Conservation (phyloP, 257 asterid species). For the Solanum appendiculatum region DNA sequence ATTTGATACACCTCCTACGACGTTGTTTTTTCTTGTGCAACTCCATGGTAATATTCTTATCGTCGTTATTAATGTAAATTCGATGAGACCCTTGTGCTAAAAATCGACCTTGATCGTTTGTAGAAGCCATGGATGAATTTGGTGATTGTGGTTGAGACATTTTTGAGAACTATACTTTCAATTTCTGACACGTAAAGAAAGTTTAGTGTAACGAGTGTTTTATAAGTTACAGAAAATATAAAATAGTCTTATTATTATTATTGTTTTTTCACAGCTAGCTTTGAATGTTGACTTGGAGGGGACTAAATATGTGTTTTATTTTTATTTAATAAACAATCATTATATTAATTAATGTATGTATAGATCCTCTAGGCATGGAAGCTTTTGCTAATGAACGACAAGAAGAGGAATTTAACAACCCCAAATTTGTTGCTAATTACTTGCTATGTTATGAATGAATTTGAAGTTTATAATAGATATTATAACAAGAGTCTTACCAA, state of each 20-base stretch:
- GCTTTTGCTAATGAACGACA: neutral
- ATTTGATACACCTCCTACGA: constrained; percentile 19
- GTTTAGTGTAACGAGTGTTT: neutral
- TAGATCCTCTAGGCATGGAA: neutral
- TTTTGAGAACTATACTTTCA: neutral
- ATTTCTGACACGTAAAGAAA: neutral
- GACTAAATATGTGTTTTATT: neutral
- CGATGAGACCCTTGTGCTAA: constrained; percentile 17
- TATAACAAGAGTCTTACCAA: neutral
- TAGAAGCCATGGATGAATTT: neutral
- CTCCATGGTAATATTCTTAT: constrained; percentile 1
- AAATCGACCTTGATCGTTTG: constrained; percentile 23
- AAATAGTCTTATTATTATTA: neutral
- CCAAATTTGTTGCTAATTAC: neutral
- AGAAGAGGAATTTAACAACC: neutral
- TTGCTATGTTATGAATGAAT: neutral
- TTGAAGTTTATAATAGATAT: neutral
- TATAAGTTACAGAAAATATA: neutral
- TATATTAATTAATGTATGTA: neutral
- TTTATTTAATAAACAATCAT: neutral
- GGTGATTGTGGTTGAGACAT: neutral
- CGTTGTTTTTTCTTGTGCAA: constrained; percentile 2
- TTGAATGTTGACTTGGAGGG: constrained; percentile 11
- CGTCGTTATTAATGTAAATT: constrained; percentile 2
- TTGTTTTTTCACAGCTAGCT: constrained; percentile 1